A percentile compares a stretch with the other conserved stretches of the same genome.
Evolutionary conservation across 345 rosid genomes (phyloP).

Genomic region (rapeseed (Brassica napus)): Da-Ae NC_063435.1:11895501-11896000

Average conservation of each 20-base stretch:
- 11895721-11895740: constrained; percentile 76
- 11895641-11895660: neutral
- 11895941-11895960: constrained; percentile 39
- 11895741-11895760: constrained; percentile 77
- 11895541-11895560: constrained; percentile 73
- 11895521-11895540: constrained; percentile 63
- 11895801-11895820: constrained; percentile 67
- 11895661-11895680: constrained; percentile 7
- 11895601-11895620: constrained; percentile 78
- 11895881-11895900: constrained; percentile 63
- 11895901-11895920: constrained; percentile 69
- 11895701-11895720: constrained; percentile 73
- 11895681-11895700: constrained; percentile 43
- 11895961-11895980: neutral
- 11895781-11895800: constrained; percentile 67
- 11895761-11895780: constrained; percentile 71
- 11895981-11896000: neutral
- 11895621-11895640: constrained; percentile 30
- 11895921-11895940: constrained; percentile 71
- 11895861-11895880: constrained; percentile 71
- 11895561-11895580: constrained; percentile 52
- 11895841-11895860: constrained; percentile 62
- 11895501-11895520: constrained; percentile 62
- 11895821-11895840: constrained; percentile 50
- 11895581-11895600: constrained; percentile 69